Evolutionary conservation across 164 flowering plant species (phyloP).

Genomic region (Platanus orientalis): DNA sequence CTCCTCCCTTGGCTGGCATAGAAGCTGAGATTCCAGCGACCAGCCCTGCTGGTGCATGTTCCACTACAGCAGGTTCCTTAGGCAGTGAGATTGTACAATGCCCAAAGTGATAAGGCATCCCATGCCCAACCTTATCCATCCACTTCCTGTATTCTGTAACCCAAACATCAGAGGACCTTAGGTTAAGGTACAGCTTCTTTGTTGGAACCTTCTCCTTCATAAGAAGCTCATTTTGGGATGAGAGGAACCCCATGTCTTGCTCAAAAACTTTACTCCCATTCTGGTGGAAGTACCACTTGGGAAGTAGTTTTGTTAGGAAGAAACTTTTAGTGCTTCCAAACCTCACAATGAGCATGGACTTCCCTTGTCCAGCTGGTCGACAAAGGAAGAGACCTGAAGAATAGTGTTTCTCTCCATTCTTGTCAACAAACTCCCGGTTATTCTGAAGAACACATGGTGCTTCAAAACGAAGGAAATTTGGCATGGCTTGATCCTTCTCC

Average conservation of each 20-base stretch:
- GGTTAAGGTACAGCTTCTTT: slow-evolving; percentile 61
- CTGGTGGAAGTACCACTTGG: slow-evolving; percentile 89
- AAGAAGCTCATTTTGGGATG: slow-evolving; percentile 86
- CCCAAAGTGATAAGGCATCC: slow-evolving; percentile 96
- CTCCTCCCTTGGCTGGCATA: slow-evolving; percentile 82
- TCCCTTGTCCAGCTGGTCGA: slow-evolving; percentile 92
- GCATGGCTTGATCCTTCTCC: slow-evolving; percentile 38
- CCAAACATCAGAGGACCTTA: slow-evolving; percentile 87
- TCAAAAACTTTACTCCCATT: slow-evolving; percentile 94
- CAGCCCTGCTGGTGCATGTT: slow-evolving; percentile 94
- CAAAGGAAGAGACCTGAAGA: slow-evolving; percentile 87
- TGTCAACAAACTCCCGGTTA: slow-evolving; percentile 55
- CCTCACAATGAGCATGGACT: slow-evolving; percentile 90
- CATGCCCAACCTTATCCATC: slow-evolving; percentile 98
- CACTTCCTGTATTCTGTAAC: slow-evolving; percentile 90
- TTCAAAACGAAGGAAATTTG: slow-evolving; percentile 61
- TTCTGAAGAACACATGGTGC: slow-evolving; percentile 95
- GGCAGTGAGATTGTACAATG: slow-evolving; percentile 77
- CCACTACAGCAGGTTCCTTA: slow-evolving; percentile 74
- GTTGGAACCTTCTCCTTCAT: slow-evolving; percentile 90
- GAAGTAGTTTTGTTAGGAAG: slow-evolving; percentile 44
- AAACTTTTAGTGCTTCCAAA: slow-evolving; percentile 65
- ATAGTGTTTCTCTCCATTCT: slow-evolving; percentile 60
- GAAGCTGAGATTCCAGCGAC: slow-evolving; percentile 77
- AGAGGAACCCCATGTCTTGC: slow-evolving; percentile 98